phyloP scores from a whole-genome alignment of 306 rosid species.

The Abrus precatorius region DNA sequence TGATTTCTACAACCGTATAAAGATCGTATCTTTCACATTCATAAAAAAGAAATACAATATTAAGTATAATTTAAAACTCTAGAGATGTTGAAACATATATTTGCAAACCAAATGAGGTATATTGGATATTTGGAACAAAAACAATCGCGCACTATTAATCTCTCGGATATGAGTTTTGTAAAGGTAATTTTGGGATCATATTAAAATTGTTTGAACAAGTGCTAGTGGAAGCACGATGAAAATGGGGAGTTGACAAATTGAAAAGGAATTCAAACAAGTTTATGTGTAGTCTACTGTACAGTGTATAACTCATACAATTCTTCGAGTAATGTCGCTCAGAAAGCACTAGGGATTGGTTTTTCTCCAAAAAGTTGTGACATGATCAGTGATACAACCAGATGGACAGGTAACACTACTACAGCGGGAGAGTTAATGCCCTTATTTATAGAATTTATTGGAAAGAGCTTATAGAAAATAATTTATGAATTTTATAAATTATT shows the following conservation, averaged over 20 bases:
- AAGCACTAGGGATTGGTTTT: slow-evolving; percentile 3
- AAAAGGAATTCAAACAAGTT: slow-evolving; percentile 34
- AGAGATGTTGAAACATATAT: background rate
- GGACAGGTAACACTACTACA: background rate
- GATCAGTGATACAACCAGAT: slow-evolving; percentile 25
- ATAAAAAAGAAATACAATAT: too few species aligned
- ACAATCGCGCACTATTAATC: slow-evolving; percentile 30
- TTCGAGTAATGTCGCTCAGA: background rate
- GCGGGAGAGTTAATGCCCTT: slow-evolving; percentile 10
- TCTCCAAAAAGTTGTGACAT: slow-evolving; percentile 25
- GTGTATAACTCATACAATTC: slow-evolving; percentile 4
- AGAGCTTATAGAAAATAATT: too few species aligned
- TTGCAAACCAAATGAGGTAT: slow-evolving; percentile 19
- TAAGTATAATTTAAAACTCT: too few species aligned
- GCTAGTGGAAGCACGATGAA: slow-evolving; percentile 48
- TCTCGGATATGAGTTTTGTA: slow-evolving; percentile 37
- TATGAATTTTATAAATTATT: too few species aligned
- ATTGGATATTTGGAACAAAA: slow-evolving; percentile 20
- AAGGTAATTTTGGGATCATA: slow-evolving; percentile 21
- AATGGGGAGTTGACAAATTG: slow-evolving; percentile 32
- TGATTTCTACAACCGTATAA: too few species aligned
- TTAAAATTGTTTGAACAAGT: slow-evolving; percentile 35
- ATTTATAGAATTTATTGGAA: background rate
- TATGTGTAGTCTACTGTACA: background rate
- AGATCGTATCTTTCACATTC: too few species aligned